Conservation (phyloP, 176 grass and related monocot genomes). For the bread wheat (Triticum aestivum) region IWGSC_CS_RefSeq_v2.1 NC_057794.1:552024405-552024904, state of each 20-base stretch:
- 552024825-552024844: constrained; percentile 1
- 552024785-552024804: background rate
- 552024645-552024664: background rate
- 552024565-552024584: background rate
- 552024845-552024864: background rate
- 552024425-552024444: constrained; percentile 1
- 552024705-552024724: background rate
- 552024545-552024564: background rate
- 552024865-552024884: background rate
- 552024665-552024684: background rate
- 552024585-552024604: background rate
- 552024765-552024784: constrained; percentile 9
- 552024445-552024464: background rate
- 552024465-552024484: background rate
- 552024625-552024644: background rate
- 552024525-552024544: background rate
- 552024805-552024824: constrained; percentile 23
- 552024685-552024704: background rate
- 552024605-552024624: background rate
- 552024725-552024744: background rate
- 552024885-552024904: background rate
- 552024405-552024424: background rate
- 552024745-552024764: background rate
- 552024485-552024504: background rate
- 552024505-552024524: background rate